Base-by-base conservation (phyloP, 1,139 yeast genomes). In the Candida smagusa region DNA sequence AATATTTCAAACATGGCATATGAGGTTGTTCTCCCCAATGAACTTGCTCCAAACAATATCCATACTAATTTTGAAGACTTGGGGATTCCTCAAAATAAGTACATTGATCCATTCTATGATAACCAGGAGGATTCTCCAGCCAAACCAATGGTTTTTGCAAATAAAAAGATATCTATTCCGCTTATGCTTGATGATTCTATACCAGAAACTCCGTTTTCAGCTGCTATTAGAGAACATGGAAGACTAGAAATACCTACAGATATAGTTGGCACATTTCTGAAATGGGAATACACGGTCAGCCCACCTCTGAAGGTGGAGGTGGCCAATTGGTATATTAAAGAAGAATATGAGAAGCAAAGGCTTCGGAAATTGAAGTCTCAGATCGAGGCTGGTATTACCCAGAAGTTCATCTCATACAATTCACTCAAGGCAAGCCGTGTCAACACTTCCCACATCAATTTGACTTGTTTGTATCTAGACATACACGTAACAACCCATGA, bases 381-480 rank as follows among this genome's bases (percentile, higher is more conserved):
- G 44, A 65, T 79, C 9, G 77, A 67, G 34, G 69, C 71, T 1
- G 64, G 65, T 0, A 56, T 68, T 0, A 68, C 79, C 0, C 50
- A 56, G 40, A 66, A 50, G 45, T 65, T 65, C 40, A 59, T 54
- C 34, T 62, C 72, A 2, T 58, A 66, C 35, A 52, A 59, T 28
- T 51, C 63, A 6, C 54, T 53, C 9, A 59, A 58, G 21, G 55
- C 65, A 6, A 56, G 59, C n/a, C 54, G 73, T 28, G 60, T 70
- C 9, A 74, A 80, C 1, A 69, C 69, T 36, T 68, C 68, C 1
- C 74, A 68, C 41, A 71, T 70, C 36, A 54, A 63, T 34, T 54
- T 89, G 53, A 69, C 84, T 0, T 68, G 77, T 21, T 59, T 89
- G 26, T 67, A 75, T 8, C 47, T 86, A 40, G 97, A 90, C 50